Base-by-base conservation (phyloP, 805 yeast genomes). In the Debaryomyces hansenii region DNA sequence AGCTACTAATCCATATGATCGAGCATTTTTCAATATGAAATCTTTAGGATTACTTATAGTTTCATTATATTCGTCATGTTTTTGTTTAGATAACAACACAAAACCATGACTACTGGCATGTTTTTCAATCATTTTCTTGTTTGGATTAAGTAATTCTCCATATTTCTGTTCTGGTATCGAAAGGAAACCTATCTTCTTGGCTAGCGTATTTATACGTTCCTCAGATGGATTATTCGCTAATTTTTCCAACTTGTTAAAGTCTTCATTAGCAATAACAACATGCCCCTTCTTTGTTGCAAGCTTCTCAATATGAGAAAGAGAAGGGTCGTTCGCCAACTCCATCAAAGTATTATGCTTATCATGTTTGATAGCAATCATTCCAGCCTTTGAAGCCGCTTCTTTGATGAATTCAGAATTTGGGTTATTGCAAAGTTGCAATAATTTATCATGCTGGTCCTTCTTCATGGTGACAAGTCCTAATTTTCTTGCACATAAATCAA, bases 321-420 rank as follows among this genome's bases (percentile, higher is more conserved):
- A 35, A 16, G 77, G 77, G 8, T 63, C 63, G 45, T 62, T 49
- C 0, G 72, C 74, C 10, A 57, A 50, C 28, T 54, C 51, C 12
- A 36, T 38, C 44, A 63, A 47, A 4, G 14, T 45, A 9, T 42
- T 41, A 28, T 52, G 41, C 12, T 49, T 55, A 9, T 20, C 45
- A 28, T 40, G 40, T 8, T 50, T 31, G 4, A 60, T 20, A n/a
- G 55, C 49, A 6, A 44, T 47, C 34, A 47, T 48, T n/a, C 44
- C 44, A 15, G 39, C 40, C 21, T 9, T 36, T 36, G 31, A 14
- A 2, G 63, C 63, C 20, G 45, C 40, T 11, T 48, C 40, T 32
- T 40, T 42, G 5, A 64, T 29, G 38, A 54, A 57, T 14, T 52
- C 53, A 16, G 51, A 27, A 7, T 52, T 16, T 18, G 69, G 69